Evolutionary conservation across 2,329 filamentous ascomycete genomes (phyloP).

Genomic region (Colletotrichum salicis): DNA sequence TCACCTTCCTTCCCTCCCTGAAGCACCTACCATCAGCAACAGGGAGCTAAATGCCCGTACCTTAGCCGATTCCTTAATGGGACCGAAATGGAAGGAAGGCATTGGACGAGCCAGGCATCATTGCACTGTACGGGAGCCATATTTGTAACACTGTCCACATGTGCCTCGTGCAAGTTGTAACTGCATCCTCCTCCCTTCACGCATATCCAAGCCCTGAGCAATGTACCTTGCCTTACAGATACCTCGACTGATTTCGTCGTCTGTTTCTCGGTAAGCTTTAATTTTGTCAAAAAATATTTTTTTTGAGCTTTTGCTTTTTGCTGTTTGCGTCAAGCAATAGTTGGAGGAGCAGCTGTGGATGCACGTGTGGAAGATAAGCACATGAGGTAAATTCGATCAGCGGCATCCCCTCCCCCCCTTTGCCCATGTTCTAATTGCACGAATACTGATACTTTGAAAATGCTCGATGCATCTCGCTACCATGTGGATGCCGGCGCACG

Average conservation of each 20-base stretch:
- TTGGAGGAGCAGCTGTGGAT: background rate
- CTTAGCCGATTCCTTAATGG: background rate
- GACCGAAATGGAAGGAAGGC: background rate
- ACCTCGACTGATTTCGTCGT: too few species aligned
- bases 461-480: background rate
- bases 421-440: background rate
- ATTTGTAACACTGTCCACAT: conserved; percentile 7
- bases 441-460: background rate
- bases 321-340: background rate
- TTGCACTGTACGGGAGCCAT: background rate
- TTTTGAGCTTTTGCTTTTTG: background rate
- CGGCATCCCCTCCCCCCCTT: too few species aligned
- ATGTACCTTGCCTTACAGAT: too few species aligned
- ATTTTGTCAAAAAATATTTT: background rate
- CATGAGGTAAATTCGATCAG: background rate
- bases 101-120: background rate
- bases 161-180: background rate
- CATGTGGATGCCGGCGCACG: conserved; percentile 2
- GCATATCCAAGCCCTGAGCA: too few species aligned
- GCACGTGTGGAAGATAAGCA: background rate
- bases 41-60: background rate
- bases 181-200: background rate
- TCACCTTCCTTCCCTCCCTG: background rate
- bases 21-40: background rate
- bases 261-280: too few species aligned